Base-by-base conservation (phyloP, 129 eudicot species). In the Flaveria bidentis region DNA sequence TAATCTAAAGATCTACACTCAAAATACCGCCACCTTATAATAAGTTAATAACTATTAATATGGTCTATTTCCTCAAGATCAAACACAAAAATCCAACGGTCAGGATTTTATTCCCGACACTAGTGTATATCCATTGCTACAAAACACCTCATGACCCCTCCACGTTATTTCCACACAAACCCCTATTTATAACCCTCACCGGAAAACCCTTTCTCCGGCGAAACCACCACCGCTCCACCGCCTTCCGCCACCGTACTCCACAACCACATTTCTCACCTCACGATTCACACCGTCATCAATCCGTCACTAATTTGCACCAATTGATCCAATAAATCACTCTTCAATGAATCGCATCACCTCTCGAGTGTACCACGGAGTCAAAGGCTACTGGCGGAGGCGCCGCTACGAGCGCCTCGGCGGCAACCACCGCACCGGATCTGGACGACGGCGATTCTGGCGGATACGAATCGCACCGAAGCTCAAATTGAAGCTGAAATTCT, bases 321-420 rank as follows among this genome's bases (percentile, higher is more conserved):
- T 47, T 22, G 16, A 25, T 15, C 61, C 65, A 44, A 46, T 33
- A 63, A 8, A 55, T 17, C 26, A 23, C 71, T 78, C 41, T 2
- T 11, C 2, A 73, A 47, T 85, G 94, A 91, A 85, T 64, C 91
- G 92, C 1, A 55, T 83, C 13, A 85, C 97, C 1, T 57, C 84
- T 5, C 75, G 65, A 28, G 86, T 82, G 23, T 88, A 82, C 91
- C 85, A 76, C 61, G 82, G 96, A n/a, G 66, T 88, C 11, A 85
- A 79, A 75, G 77, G 86, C 1, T 93, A 88, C 72, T 88, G 92
- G 90, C 78, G 83, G 9, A 71, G 88, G 69, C 85, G 86, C 28
- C 86, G 84, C 20, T 93, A 93, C 81, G 16, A 73, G 73, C 81
- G 86, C 5, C 80, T 93, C 17, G 67, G 68, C 8, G 87, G 86